These are phyloP conservation scores for Talaromyces islandicus DNA, from an alignment of 2,329 filamentous ascomycete species.

Conservation along the genomic window DNA sequence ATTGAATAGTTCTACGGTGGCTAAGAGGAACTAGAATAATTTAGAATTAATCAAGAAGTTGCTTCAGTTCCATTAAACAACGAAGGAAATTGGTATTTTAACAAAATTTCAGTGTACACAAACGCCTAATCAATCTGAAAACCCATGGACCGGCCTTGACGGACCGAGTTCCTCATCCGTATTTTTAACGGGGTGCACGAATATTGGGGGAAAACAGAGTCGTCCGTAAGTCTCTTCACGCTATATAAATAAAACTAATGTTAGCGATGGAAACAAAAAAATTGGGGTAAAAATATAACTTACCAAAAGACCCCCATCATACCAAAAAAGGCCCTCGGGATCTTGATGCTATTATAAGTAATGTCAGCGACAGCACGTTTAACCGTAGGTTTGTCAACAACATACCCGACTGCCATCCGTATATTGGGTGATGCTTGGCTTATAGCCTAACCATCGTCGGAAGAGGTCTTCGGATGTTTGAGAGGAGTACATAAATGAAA, in stretches of 20 bases:
- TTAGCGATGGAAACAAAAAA: neutral
- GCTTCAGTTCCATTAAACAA: too few species aligned
- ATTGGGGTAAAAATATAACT: neutral
- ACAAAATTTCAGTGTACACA: neutral
- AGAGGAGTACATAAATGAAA: slow-evolving; percentile 23
- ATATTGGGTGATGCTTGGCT: neutral
- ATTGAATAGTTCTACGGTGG: too few species aligned
- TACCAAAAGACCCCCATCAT: neutral
- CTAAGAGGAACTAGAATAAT: too few species aligned
- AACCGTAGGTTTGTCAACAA: neutral
- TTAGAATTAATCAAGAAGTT: too few species aligned
- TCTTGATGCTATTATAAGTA: neutral
- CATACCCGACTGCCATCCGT: neutral
- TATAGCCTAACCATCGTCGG: slow-evolving; percentile 48
- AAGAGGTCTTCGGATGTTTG: slow-evolving; percentile 45
- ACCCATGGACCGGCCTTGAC: neutral
- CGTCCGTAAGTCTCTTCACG: neutral
- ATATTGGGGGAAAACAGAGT: neutral
- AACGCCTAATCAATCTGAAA: neutral
- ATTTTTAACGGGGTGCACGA: neutral
- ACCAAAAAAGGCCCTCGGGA: neutral
- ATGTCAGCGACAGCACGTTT: neutral
- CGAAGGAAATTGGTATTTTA: too few species aligned
- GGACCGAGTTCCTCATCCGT: neutral
- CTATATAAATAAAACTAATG: neutral